Base-by-base conservation (phyloP, 2,329 filamentous ascomycete species). In the Pseudonectria buxi region DNA sequence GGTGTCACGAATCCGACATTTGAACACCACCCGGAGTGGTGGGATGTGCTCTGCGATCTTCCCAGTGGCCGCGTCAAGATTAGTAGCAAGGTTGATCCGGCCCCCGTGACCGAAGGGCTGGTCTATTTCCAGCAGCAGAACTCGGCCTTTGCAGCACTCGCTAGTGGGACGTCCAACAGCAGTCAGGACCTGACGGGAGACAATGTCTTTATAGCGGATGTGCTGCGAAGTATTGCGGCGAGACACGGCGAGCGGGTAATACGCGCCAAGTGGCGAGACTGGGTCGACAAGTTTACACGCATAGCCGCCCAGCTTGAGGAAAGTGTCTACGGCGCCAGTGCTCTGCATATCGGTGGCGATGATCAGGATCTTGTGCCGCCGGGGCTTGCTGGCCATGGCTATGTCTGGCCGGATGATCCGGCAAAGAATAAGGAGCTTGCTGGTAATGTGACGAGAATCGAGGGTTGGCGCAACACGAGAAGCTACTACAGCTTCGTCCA, bases 1-100 rank as follows among this genome's bases (percentile, higher is more conserved):
- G 92, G 92, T 38, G 92, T 98, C 27, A 98, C 90, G 2, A 98
- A 98, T 56, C 92, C 92, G 6, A 90, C 88, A 0, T 98, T 98
- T 58, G 88, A 90, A 43, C 79, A 88, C 54, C 90, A 96, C 54
- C 86, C 85, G 0, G 89, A 95, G 57, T 98, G 92, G 92, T 98
- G 92, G 92, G 92, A 98, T 61, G 65, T 98, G 9, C 72, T 98
- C 10, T 98, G 92, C 60, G 92, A 98, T 60, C 69, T 98, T 28
- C 84, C 89, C 0, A 90, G 82, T 2, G 92, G 92, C 9, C 81
- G 89, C 28, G 88, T 98, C 70, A 94, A 92, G 63, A 96, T 98
- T 53, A 94, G 86, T 54, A 86, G 76, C 57, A 82, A 81, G 50
- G 89, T 96, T 46, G 90, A 96, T 44, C 63, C 76, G 14, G 84